Percentiles rank a stretch among this genome's conserved stretches.
phyloP scores from a whole-genome alignment of 495 filamentous ascomycete genomes.

The Chaetomium tenue region DNA sequence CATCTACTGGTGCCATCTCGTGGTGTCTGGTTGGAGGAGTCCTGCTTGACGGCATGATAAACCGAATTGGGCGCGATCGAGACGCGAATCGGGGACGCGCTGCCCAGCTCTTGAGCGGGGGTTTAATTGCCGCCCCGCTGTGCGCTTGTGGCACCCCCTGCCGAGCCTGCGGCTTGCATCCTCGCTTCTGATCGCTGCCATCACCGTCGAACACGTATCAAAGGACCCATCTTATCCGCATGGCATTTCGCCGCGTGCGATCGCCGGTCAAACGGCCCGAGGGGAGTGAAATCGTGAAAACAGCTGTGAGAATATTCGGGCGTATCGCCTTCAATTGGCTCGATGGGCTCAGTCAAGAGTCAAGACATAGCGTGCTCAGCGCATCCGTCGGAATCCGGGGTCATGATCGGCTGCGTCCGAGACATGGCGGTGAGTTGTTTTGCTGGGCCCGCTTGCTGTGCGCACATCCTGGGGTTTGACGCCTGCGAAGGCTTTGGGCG shows the following conservation, averaged over 20 bases:
- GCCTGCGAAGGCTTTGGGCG: constrained; percentile 26
- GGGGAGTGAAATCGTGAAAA: neutral
- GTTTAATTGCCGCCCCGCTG: constrained; percentile 31
- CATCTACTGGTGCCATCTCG: neutral
- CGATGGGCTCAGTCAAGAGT: neutral
- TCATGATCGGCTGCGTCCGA: neutral
- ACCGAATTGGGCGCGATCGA: constrained; percentile 26
- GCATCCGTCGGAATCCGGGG: neutral
- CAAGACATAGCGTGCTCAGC: neutral
- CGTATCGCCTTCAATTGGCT: neutral
- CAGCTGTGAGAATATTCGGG: neutral
- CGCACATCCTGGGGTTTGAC: constrained; percentile 16
- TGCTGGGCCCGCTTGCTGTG: too few species aligned
- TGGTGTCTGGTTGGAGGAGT: constrained; percentile 15
- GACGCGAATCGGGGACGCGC: constrained; percentile 32
- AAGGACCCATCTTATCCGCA: constrained; percentile 13
- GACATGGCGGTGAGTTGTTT: constrained; percentile 1
- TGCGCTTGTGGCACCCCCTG: constrained; percentile 17
- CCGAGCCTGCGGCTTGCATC: constrained; percentile 20
- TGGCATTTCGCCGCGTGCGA: constrained; percentile 15
- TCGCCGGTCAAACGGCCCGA: constrained; percentile 16
- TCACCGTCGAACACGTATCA: constrained; percentile 29
- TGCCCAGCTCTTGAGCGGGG: constrained; percentile 21
- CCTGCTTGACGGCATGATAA: constrained; percentile 17
- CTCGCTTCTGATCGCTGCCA: constrained; percentile 12